Conservation (phyloP, 345 rosid genomes). For the Nasturtium officinale region DNA sequence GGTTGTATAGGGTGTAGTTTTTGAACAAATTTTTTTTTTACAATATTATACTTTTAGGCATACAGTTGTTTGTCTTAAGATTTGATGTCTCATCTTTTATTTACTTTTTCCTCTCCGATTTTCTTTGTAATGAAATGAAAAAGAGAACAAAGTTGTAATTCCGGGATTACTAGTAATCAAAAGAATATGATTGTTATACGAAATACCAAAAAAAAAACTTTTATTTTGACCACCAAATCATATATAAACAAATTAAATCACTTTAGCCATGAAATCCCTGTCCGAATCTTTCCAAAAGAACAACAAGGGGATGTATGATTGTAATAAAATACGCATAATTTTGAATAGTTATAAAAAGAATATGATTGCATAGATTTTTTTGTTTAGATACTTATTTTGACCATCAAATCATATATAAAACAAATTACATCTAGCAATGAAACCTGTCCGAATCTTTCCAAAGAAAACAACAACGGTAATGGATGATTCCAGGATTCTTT, state of each 20-base stretch:
- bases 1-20: not conserved
- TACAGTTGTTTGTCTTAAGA: no score
- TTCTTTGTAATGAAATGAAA: no score
- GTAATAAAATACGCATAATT: not conserved
- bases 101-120: no score
- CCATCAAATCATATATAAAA: not conserved
- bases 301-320: not conserved
- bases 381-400: not conserved
- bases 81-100: no score
- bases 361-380: not conserved
- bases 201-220: no score
- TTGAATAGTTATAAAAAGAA: not conserved
- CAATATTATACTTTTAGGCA: no score
- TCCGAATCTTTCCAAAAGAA: not conserved
- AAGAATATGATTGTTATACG: no score
- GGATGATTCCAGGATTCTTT: not conserved
- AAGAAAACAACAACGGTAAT: not conserved
- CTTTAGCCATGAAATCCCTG: not conserved
- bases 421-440: not conserved
- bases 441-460: not conserved
- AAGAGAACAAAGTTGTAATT: no score
- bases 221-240: not conserved
- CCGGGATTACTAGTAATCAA: no score
- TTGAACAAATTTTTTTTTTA: no score
- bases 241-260: not conserved